These are phyloP conservation scores for Nannochloropsis gaditana DNA, from an alignment of 108 stramenopile genomes.

Conservation along the genomic window DNA sequence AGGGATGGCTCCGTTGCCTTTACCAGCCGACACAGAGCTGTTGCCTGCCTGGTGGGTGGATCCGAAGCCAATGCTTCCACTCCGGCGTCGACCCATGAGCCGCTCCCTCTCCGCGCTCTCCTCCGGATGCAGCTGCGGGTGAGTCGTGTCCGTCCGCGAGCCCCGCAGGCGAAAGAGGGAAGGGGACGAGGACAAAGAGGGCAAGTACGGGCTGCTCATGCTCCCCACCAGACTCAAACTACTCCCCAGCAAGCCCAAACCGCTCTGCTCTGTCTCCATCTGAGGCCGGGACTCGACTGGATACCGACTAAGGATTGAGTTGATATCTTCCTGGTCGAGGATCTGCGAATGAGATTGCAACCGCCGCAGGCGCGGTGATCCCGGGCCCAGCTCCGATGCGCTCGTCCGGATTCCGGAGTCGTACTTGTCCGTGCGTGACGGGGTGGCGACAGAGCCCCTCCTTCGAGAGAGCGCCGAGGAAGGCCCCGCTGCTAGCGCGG, in stretches of 20 bases:
- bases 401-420: background rate
- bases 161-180: background rate
- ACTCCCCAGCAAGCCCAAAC: background rate
- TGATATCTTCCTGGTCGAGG: constrained; percentile 1
- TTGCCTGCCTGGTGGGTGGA: background rate
- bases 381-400: background rate
- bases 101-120: background rate
- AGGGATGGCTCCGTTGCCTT: too few species aligned
- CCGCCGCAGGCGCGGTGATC: background rate
- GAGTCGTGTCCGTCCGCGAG: background rate
- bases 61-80: background rate
- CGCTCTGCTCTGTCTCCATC: background rate
- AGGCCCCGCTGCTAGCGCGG: background rate
- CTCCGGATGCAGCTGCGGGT: background rate
- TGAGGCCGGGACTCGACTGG: background rate
- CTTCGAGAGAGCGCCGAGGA: background rate
- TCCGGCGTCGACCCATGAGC: background rate
- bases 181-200: background rate
- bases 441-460: background rate
- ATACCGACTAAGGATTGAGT: constrained; percentile 14
- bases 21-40: too few species aligned
- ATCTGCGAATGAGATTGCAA: background rate
- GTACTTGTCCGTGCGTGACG: background rate
- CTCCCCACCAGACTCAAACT: background rate
- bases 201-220: background rate